Base-by-base conservation (phyloP, 2,329 filamentous ascomycete species). In the Fusarium chaquense region DNA sequence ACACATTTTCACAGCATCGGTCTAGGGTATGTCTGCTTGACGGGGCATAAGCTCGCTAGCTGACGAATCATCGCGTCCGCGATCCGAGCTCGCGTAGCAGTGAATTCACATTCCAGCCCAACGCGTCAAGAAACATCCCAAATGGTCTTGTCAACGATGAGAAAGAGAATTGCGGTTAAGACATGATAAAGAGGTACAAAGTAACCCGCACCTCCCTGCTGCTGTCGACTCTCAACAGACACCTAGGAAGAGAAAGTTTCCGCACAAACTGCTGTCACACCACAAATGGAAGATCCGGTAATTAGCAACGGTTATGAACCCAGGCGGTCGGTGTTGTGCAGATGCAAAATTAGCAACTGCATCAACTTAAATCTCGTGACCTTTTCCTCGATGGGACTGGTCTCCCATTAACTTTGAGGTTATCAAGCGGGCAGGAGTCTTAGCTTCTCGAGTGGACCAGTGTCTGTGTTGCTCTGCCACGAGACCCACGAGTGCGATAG, bases 401-500 rank as follows among this genome's bases (percentile, higher is more conserved):
- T 30, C n/a, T 30, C 26, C n/a, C 30, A 28, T 28, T 30, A 20
- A 51, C 15, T 22, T 36, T 41, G 49, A 51, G 26, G 33, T 22
- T 51, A 51, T 41, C 49, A 28, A 40, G 49, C 22, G 33, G 33
- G 18, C 35, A 40, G 22, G 6, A 40, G 4, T 51, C 33, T 51
- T 40, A 13, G 49, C 35, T 16, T 28, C 2, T 15, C 8, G 10
- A 35, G 32, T 35, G 35, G 32, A 33, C 46, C n/a, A 50, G 46
- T 28, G 28, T 11, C 6, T 28, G 28, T 22, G 15, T 50, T n/a
- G 4, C 20, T 26, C 7, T 33, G 6, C 15, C 20, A 41, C 1
- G 18, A 40, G 41, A 35, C 24, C 43, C 43, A 36, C 43, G 43
- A 24, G 33, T 36, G 15, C 33, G 58, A 61, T 59, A 51, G 55